Conservation (phyloP, 305 asterid species). For the Fraxinus floribunda region DNA sequence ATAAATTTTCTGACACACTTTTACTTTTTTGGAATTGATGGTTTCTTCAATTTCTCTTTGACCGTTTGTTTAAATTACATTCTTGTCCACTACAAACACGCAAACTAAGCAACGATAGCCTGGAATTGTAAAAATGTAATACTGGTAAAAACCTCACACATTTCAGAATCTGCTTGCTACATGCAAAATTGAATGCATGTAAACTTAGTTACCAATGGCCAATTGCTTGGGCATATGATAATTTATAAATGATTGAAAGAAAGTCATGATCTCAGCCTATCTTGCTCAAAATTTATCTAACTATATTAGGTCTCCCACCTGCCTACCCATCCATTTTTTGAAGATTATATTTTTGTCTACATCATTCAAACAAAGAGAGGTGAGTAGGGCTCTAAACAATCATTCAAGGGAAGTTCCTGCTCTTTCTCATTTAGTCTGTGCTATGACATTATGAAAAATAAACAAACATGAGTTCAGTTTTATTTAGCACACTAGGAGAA, state of each 20-base stretch:
- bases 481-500: not conserved
- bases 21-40: not conserved
- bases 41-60: not conserved
- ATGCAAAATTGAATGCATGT: not conserved
- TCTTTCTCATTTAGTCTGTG: not conserved
- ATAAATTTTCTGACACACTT: not conserved
- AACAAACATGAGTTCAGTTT: not conserved
- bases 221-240: not conserved
- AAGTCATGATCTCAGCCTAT: not conserved
- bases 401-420: not conserved
- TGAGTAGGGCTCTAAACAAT: not conserved
- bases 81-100: not conserved
- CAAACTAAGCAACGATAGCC: not conserved
- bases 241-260: not conserved
- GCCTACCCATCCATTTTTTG: not conserved
- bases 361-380: not conserved
- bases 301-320: not conserved
- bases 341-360: not conserved
- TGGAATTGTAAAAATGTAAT: not conserved
- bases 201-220: not conserved
- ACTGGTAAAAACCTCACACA: not conserved
- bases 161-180: not conserved
- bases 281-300: not conserved
- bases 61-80: not conserved
- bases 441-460: not conserved